Conservation (phyloP, 306 rosid genomes). For the Dryas octopetala region DNA sequence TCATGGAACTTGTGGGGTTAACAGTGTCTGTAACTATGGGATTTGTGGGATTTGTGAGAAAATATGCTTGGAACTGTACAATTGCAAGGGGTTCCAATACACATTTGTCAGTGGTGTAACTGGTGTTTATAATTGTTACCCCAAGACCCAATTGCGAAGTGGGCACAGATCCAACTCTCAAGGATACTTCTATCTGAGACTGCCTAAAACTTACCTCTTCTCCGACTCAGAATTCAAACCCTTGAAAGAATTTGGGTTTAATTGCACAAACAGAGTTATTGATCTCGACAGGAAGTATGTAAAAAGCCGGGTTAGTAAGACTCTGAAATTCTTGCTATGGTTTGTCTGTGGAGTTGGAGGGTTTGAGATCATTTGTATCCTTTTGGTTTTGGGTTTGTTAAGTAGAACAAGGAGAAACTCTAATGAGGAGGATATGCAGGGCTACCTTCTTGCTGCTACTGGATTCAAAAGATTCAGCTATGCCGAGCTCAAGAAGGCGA, state of each 20-base stretch:
- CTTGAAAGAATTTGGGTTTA: slow-evolving; percentile 9
- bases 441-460: slow-evolving; percentile 33
- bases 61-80: slow-evolving; percentile 19
- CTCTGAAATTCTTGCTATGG: slow-evolving; percentile 35
- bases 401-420: slow-evolving; percentile 7
- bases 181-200: slow-evolving; percentile 37
- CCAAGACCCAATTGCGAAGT: slow-evolving; percentile 37
- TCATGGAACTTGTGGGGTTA: slow-evolving; percentile 6
- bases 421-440: slow-evolving; percentile 16
- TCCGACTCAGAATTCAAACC: neutral
- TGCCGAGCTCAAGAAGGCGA: slow-evolving; percentile 47
- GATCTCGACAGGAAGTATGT: slow-evolving; percentile 23
- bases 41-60: slow-evolving; percentile 33
- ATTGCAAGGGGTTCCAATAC: slow-evolving; percentile 33
- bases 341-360: slow-evolving; percentile 49
- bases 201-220: slow-evolving; percentile 23
- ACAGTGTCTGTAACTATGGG: too few relatives aligned
- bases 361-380: slow-evolving; percentile 37
- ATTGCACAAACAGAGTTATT: slow-evolving; percentile 15
- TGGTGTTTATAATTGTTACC: slow-evolving; percentile 16
- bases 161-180: slow-evolving; percentile 35
- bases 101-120: neutral
- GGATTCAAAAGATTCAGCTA: slow-evolving; percentile 54
- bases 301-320: slow-evolving; percentile 6
- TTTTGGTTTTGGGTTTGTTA: slow-evolving; percentile 33